Evolutionary conservation across 371 early-diverging fungal species (phyloP), one percentile per base, ranked within the genome.

Genomic region (Mortierella sp.): DNA sequence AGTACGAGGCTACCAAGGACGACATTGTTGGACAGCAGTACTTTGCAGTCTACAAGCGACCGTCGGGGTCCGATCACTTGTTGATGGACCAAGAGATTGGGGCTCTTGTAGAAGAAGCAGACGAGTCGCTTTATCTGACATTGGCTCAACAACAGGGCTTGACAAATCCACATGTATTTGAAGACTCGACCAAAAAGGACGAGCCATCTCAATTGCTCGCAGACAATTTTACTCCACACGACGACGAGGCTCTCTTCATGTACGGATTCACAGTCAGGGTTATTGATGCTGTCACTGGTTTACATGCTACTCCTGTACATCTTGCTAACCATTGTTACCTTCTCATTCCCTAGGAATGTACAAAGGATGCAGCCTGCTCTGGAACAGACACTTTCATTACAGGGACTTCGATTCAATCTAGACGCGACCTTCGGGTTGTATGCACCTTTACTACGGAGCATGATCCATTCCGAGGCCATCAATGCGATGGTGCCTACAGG

Each of bases 31-130:
- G 69, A 40, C 61, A 64, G 19, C 51, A 68, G n/a, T n/a, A n/a
- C 21, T 60, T 65, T 14, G 12, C 58, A 5, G 56, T 76, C 17
- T 68, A 48, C 31, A 76, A 76, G 25, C 60, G 45, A 16, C 69
- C 76, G 1, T 60, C 76, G 13, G 68, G 69, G 22, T 28, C 52
- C 1, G 76, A 76, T 34, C 76, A 76, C 43, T 29, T 76, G 44
- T 43, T 60, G 14, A 19, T 68, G 69, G 76, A 76, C 27, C 69
- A 64, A 29, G 69, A 68, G 43, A 41, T 68, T 4, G 63, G 61
- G 19, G 45, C 54, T 45, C 40, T 64, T 12, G 51, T 76, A 22
- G 65, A 64, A n/a, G 69, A 64, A 16, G 76, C 65, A 7, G 37
- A 48, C 17, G 69, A 68, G 39, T 60, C 68, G 17, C 19, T 67